Conservation (phyloP, 805 yeast genomes). For the Wickerhamiella shivajii region DNA sequence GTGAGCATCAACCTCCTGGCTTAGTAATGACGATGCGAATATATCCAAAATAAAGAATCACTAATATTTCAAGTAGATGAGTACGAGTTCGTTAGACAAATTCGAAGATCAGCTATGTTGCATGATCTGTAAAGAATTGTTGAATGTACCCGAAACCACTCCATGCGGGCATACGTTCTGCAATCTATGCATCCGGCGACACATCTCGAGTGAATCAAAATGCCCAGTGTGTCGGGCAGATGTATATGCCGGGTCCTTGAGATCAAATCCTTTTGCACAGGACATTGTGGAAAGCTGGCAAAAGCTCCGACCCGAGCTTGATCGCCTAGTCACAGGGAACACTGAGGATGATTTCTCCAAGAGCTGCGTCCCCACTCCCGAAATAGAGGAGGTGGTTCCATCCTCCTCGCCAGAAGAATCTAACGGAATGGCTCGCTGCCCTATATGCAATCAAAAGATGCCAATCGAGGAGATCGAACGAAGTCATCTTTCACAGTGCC, state of each 20-base stretch:
- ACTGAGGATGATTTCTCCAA: not conserved
- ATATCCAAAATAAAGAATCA: no score
- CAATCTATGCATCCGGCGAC: constrained; percentile 67
- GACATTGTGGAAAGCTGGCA: constrained; percentile 45
- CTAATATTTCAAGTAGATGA: no score
- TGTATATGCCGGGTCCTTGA: constrained; percentile 52
- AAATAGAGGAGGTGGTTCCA: not conserved
- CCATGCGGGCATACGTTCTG: constrained; percentile 85
- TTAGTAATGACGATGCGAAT: no score
- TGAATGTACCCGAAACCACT: constrained; percentile 67
- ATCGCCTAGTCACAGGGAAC: not conserved
- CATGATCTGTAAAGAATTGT: constrained; percentile 74
- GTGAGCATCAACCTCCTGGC: no score
- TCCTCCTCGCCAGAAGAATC: not conserved
- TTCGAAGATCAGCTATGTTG: constrained; percentile 66
- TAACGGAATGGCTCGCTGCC: constrained; percentile 39
- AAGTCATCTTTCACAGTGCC: constrained; percentile 48
- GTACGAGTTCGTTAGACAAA: no score
- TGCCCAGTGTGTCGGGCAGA: constrained; percentile 73
- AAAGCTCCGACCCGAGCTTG: constrained; percentile 28
- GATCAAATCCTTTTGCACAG: constrained; percentile 55
- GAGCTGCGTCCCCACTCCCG: not conserved
- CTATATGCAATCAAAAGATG: constrained; percentile 46
- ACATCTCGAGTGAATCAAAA: constrained; percentile 39
- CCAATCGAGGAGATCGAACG: constrained; percentile 41